Percentiles rank a stretch among this genome's conserved stretches.
These are phyloP conservation scores for Coemansia sp. DNA, from an alignment of 192 early-diverging fungal genomes.

Conservation along the genomic window DNA sequence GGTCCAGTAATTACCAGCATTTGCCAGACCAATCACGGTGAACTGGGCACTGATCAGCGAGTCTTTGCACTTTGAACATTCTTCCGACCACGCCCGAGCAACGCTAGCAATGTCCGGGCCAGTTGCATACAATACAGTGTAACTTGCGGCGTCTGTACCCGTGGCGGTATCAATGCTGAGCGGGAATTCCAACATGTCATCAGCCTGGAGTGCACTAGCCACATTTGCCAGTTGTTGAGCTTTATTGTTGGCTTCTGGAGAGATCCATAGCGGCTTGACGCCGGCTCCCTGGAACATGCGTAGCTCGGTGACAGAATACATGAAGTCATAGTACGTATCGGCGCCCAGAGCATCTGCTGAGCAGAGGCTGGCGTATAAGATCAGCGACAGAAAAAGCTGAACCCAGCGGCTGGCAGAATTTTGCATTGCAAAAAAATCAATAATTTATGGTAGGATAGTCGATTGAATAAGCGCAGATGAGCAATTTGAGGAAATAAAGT, in stretches of 20 bases:
- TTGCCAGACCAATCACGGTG: conserved; percentile 3
- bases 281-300: conserved; percentile 4
- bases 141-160: not conserved
- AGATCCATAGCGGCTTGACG: conserved; percentile 3
- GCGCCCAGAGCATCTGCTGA: conserved; percentile 1
- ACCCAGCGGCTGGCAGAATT: too few relatives aligned
- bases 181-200: not conserved
- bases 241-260: not conserved
- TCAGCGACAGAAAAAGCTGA: too few relatives aligned
- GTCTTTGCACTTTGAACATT: not conserved
- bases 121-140: not conserved
- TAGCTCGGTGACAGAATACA: conserved; percentile 2
- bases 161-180: not conserved
- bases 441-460: too few relatives aligned
- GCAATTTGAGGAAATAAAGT: too few relatives aligned
- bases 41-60: not conserved
- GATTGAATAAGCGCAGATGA: too few relatives aligned
- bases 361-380: not conserved
- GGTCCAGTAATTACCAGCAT: conserved; percentile 16
- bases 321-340: conserved; percentile 17
- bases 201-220: not conserved
- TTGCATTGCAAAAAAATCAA: too few relatives aligned
- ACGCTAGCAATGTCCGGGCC: conserved; percentile 11
- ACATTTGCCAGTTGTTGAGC: conserved; percentile 11
- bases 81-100: not conserved